These are phyloP conservation scores for Epicoccum sorghinum DNA, from an alignment of 2,329 filamentous ascomycete genomes.

Conservation along the genomic window DNA sequence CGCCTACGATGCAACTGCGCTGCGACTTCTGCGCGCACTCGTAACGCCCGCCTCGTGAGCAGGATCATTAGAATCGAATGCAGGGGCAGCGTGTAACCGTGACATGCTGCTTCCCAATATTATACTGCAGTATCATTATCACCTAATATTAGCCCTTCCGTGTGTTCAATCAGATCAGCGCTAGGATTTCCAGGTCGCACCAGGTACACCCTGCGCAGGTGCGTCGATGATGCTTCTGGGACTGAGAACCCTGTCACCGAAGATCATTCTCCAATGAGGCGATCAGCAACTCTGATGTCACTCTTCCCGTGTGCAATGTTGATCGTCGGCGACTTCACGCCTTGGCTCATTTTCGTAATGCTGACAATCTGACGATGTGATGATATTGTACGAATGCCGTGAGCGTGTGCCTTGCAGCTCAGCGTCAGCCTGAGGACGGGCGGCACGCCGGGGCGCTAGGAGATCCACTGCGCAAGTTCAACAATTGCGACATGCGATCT, in stretches of 20 bases:
- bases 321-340: constrained; percentile 9
- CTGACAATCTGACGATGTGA: neutral
- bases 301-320: neutral
- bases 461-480: neutral
- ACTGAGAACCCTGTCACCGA: constrained; percentile 2
- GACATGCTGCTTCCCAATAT: constrained; percentile 3
- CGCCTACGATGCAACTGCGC: neutral
- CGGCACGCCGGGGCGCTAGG: constrained; percentile 7
- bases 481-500: neutral
- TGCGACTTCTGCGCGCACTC: neutral
- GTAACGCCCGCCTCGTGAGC: neutral
- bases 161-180: constrained; percentile 9
- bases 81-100: constrained; percentile 14
- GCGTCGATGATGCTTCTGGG: neutral
- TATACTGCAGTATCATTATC: constrained; percentile 1
- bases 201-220: constrained; percentile 5
- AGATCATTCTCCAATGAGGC: neutral
- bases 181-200: constrained; percentile 11
- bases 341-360: neutral
- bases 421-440: constrained; percentile 1
- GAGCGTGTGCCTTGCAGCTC: constrained; percentile 2
- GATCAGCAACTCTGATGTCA: constrained; percentile 13
- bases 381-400: neutral
- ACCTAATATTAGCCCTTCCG: constrained; percentile 14
- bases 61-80: constrained; percentile 4